These are phyloP conservation scores for Tylopilus intermedius DNA, from an alignment of 768 basidiomycete genomes.

Conservation along the genomic window DNA sequence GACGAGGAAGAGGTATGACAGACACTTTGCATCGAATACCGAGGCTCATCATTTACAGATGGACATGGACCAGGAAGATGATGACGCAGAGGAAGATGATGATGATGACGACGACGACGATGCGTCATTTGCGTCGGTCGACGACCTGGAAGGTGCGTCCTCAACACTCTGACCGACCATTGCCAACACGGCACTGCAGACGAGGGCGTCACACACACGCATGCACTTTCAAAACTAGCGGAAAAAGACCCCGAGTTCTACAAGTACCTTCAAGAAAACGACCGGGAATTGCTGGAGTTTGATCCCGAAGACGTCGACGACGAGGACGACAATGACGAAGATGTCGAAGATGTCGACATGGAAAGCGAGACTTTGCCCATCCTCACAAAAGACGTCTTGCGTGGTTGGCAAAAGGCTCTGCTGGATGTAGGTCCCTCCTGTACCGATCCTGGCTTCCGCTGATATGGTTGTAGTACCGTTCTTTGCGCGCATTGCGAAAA, in stretches of 20 bases:
- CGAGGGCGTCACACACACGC: slow-evolving; percentile 68
- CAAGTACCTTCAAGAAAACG: slow-evolving; percentile 96
- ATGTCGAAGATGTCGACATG: slow-evolving; percentile 37
- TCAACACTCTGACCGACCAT: background rate
- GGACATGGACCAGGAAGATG: slow-evolving; percentile 22
- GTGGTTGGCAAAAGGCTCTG: slow-evolving; percentile 84
- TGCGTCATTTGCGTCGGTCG: slow-evolving; percentile 71
- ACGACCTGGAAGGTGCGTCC: slow-evolving; percentile 62
- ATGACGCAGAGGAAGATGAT: slow-evolving; percentile 29
- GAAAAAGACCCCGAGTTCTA: slow-evolving; percentile 99
- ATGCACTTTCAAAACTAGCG: slow-evolving; percentile 81
- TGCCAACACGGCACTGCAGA: slow-evolving; percentile 36
- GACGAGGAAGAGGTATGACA: slow-evolving; percentile 37
- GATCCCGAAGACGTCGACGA: slow-evolving; percentile 44
- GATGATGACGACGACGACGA: slow-evolving; percentile 46
- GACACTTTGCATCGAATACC: slow-evolving; percentile 2
- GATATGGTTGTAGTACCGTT: slow-evolving; percentile 60
- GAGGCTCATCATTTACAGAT: slow-evolving; percentile 18
- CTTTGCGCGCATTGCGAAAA: slow-evolving; percentile 76
- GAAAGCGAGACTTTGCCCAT: slow-evolving; percentile 44
- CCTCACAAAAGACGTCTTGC: slow-evolving; percentile 65
- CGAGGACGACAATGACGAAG: slow-evolving; percentile 41
- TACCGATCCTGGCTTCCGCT: background rate
- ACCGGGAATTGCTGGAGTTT: slow-evolving; percentile 85
- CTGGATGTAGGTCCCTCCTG: slow-evolving; percentile 55